Conservation (phyloP, 2,329 filamentous ascomycete genomes). For the Talaromyces albobiverticillius region DNA sequence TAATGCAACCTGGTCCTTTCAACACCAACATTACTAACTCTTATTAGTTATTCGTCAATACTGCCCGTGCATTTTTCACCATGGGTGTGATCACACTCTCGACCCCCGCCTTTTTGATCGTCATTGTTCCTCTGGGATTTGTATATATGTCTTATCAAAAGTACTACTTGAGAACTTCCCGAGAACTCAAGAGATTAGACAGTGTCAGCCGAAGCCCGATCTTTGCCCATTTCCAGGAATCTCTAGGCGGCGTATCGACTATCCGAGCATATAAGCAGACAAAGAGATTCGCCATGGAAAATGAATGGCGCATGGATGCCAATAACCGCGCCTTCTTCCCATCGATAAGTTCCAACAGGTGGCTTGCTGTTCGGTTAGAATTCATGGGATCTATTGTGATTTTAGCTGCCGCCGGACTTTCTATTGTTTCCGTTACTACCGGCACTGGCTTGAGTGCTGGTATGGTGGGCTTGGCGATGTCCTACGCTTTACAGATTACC, state of each 20-base stretch:
- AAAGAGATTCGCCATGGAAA: slow-evolving; percentile 82
- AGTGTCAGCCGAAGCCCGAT: slow-evolving; percentile 94
- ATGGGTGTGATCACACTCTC: slow-evolving; percentile 78
- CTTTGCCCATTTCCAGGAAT: slow-evolving; percentile 98
- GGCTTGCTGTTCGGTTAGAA: slow-evolving; percentile 91
- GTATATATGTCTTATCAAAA: slow-evolving; percentile 92
- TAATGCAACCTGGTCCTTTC: slow-evolving; percentile 35
- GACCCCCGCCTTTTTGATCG: slow-evolving; percentile 73
- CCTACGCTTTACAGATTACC: slow-evolving; percentile 94
- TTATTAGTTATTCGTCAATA: slow-evolving; percentile 65
- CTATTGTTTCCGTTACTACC: slow-evolving; percentile 74
- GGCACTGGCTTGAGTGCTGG: slow-evolving; percentile 65
- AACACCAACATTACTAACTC: slow-evolving; percentile 17
- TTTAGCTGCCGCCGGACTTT: slow-evolving; percentile 75
- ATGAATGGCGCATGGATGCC: slow-evolving; percentile 94
- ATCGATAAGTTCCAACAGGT: slow-evolving; percentile 89
- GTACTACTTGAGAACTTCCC: slow-evolving; percentile 93
- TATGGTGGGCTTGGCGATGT: slow-evolving; percentile 89
- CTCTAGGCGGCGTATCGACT: slow-evolving; percentile 86
- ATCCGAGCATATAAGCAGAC: slow-evolving; percentile 94
- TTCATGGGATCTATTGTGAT: slow-evolving; percentile 96
- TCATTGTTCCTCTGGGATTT: slow-evolving; percentile 76
- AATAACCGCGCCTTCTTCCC: slow-evolving; percentile 95
- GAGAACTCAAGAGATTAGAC: slow-evolving; percentile 93
- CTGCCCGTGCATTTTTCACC: slow-evolving; percentile 74